Conservation (phyloP, 208 protist species). For the Trichomonas tenax region DNA sequence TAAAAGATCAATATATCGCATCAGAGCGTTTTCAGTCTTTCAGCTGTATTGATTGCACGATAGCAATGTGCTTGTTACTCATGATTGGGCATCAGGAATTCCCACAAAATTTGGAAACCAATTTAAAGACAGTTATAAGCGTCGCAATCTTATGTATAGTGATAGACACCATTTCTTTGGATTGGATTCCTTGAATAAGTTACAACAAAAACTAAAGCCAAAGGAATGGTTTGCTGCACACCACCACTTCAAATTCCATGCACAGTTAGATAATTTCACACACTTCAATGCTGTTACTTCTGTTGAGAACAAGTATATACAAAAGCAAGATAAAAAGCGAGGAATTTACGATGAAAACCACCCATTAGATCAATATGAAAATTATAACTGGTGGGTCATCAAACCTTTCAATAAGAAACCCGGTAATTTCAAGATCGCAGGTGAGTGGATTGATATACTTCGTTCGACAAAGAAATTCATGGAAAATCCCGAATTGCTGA, state of each 20-base stretch:
- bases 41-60: neutral
- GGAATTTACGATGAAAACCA: no score
- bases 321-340: no score
- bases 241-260: neutral
- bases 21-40: neutral
- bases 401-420: neutral
- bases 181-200: neutral
- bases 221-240: neutral
- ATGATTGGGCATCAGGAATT: neutral
- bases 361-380: no score
- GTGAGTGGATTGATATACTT: neutral
- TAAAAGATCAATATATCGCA: neutral
- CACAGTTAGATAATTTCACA: neutral
- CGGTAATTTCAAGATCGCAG: neutral
- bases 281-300: neutral
- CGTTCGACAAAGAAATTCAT: neutral
- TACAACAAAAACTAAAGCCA: neutral
- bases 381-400: neutral
- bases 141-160: neutral
- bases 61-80: neutral
- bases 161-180: neutral
- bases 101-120: neutral
- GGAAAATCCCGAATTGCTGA: neutral
- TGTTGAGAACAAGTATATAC: no score
- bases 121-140: no score